These are phyloP conservation scores for Candida ficus DNA, from an alignment of 805 yeast genomes.

Conservation along the genomic window DNA sequence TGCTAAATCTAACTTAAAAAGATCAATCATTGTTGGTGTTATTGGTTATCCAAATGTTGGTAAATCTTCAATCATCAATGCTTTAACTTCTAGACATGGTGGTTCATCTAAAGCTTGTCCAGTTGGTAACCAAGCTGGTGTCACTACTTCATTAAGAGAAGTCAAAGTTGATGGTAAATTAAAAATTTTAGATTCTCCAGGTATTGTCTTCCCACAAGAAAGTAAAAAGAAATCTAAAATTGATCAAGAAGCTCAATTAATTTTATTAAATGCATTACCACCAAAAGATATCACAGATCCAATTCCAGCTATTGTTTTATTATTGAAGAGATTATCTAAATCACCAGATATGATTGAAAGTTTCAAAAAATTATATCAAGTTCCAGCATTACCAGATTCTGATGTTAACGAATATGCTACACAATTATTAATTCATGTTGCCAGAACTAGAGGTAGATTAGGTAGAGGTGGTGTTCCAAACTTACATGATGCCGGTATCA, in stretches of 20 bases:
- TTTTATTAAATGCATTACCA: constrained; percentile 84
- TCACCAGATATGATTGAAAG: constrained; percentile 72
- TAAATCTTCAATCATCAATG: constrained; percentile 89
- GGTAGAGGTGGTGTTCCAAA: constrained; percentile 94
- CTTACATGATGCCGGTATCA: constrained; percentile 74
- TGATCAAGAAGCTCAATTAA: constrained; percentile 83
- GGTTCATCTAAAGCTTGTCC: constrained; percentile 79
- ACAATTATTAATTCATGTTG: constrained; percentile 85
- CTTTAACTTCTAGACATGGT: constrained; percentile 77
- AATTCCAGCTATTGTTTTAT: constrained; percentile 67
- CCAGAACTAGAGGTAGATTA: constrained; percentile 87
- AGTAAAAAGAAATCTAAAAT: constrained; percentile 45
- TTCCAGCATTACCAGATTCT: constrained; percentile 74
- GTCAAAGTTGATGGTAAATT: constrained; percentile 88
- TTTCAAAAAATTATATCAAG: constrained; percentile 63
- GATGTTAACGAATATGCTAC: constrained; percentile 76
- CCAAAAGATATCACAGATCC: constrained; percentile 85
- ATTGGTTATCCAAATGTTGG: constrained; percentile 98
- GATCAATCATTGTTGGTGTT: constrained; percentile 90
- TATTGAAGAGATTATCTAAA: constrained; percentile 72
- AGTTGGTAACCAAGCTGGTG: constrained; percentile 96
- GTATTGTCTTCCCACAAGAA: constrained; percentile 87
- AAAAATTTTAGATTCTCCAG: constrained; percentile 91
- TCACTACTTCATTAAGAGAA: constrained; percentile 86
- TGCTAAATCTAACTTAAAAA: constrained; percentile 73